These are phyloP conservation scores for Plasmodium coatneyi DNA, from an alignment of 169 alveolate genomes.

Conservation along the genomic window DNA sequence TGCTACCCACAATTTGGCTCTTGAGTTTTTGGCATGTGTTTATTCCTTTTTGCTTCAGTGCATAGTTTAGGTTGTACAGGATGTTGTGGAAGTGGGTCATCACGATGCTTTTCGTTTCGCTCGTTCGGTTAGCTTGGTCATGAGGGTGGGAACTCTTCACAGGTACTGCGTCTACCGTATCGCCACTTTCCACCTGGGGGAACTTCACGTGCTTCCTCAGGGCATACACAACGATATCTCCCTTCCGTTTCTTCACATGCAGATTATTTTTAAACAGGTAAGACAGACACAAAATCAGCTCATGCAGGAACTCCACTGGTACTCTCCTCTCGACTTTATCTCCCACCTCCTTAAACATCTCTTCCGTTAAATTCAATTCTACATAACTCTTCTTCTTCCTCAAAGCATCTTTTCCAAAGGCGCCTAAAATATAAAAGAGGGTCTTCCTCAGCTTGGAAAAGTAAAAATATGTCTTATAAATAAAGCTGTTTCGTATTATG, in stretches of 20 bases:
- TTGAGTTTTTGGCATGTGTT: constrained; percentile 12
- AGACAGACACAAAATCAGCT: constrained; percentile 10
- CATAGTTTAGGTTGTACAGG: constrained; percentile 44
- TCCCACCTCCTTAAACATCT: constrained; percentile 7
- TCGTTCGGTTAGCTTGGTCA: not conserved
- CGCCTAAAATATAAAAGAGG: constrained; percentile 23
- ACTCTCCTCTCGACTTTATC: constrained; percentile 11
- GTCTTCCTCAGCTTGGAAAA: constrained; percentile 39
- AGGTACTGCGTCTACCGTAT: not conserved
- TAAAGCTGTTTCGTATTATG: constrained; percentile 39
- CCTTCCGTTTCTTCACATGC: constrained; percentile 16
- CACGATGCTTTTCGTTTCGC: not conserved
- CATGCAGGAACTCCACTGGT: constrained; percentile 5
- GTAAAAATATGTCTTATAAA: constrained; percentile 12
- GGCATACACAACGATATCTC: constrained; percentile 28
- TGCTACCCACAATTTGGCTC: constrained; percentile 17
- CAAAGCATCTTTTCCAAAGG: constrained; percentile 27
- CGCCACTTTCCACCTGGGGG: not conserved
- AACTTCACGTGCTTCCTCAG: not conserved
- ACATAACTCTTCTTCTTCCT: constrained; percentile 20
- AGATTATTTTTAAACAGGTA: constrained; percentile 23
- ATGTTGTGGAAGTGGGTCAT: constrained; percentile 18
- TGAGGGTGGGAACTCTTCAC: not conserved
- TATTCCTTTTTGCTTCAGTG: constrained; percentile 31
- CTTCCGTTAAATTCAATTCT: constrained; percentile 20